Base-by-base conservation (phyloP, 1,284 basidiomycete species). In the Naganishia cerealis region DNA sequence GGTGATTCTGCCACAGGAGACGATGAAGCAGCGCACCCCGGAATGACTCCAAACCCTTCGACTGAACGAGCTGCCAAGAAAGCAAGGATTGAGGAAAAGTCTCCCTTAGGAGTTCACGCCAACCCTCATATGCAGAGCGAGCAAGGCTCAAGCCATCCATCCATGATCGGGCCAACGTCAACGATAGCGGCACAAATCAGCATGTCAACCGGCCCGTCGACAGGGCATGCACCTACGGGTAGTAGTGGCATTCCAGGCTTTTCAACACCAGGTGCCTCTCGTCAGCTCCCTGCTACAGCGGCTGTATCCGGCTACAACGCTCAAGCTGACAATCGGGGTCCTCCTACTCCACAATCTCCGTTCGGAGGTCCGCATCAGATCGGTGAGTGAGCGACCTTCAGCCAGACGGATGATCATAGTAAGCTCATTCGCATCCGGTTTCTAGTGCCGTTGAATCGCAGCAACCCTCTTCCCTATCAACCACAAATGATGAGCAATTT, bases 401-500 rank as follows among this genome's bases (percentile, higher is more conserved):
- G 7, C 16, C 6, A 9, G 43, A 10, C 36, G 7, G 9, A 2
- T 33, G 24, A 18, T 33, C 15, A 9, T 15, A 26, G 24, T 16
- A 12, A 12, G 21, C 36, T 42, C 48, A 50, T 50, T 3, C 0
- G 46, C 1, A 9, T 24, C 21, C 46, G 21, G 15, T 54, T 33
- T 63, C n/a, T 40, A 63, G 61, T 63, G 18, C 61, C 61, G 16
- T 42, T 53, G 38, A 63, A 63, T 12, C 61, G 61, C 16, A 63
- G 50, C 38, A 54, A 54, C 21, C 61, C 61, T 38, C 18, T 12
- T 38, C 36, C 61, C 16, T 63, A 39, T 18, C 26, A 21, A 8
- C 1, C 61, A 2, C 40, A 43, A 6, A 42, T 39, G 36, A 38
- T 54, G 18, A 36, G n/a, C n/a, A 21, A 12, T 33, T 52, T 29